Conservation (phyloP, 164 flowering plant genomes). For the Aristolochia fimbriata region DNA sequence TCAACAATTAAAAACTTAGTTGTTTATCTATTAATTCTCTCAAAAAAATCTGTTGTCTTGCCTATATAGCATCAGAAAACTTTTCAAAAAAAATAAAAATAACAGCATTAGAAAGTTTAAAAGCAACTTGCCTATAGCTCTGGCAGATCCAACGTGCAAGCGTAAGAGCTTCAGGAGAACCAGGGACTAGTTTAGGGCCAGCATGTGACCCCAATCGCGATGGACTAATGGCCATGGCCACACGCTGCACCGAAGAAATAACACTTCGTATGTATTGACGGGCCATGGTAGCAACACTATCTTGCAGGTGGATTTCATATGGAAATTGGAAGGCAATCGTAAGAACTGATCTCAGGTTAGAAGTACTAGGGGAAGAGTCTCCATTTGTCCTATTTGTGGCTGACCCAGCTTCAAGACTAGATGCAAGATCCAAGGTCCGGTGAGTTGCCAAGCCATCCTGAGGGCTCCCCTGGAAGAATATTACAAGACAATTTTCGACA, state of each 20-base stretch:
- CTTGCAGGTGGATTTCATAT: conserved; percentile 62
- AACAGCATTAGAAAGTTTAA: not conserved
- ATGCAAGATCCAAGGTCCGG: conserved; percentile 75
- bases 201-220: conserved; percentile 46
- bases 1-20: too few species aligned
- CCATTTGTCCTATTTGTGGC: conserved; percentile 29
- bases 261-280: conserved; percentile 88
- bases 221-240: conserved; percentile 81
- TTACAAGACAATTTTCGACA: conserved; percentile 1
- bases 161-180: conserved; percentile 81
- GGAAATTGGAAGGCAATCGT: conserved; percentile 98
- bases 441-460: conserved; percentile 42
- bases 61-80: not conserved
- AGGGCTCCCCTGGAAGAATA: conserved; percentile 23
- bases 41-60: too few species aligned
- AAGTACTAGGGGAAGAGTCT: conserved; percentile 26
- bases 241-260: conserved; percentile 83
- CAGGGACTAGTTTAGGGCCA: conserved; percentile 53
- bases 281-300: conserved; percentile 81
- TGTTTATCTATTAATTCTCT: too few species aligned
- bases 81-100: too few species aligned
- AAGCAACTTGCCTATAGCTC: conserved; percentile 64
- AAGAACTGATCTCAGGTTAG: conserved; percentile 49
- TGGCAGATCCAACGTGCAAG: conserved; percentile 91
- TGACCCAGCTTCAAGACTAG: conserved; percentile 84